phyloP scores from a whole-genome alignment of 2,329 filamentous ascomycete genomes.

The Paracamarosporium sp. region DNA sequence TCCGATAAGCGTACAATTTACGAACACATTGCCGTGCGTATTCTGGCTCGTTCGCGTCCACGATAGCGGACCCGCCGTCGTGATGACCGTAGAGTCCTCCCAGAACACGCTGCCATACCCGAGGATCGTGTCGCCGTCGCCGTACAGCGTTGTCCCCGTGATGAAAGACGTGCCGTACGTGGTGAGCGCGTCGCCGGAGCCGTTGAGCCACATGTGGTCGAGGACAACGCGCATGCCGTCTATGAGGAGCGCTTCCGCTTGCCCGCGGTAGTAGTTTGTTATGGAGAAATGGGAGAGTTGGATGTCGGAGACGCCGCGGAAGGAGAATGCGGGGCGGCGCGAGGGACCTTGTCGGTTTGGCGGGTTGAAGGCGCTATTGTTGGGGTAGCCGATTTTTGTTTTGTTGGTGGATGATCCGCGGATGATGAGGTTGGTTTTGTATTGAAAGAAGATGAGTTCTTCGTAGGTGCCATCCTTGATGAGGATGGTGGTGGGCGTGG shows the following conservation, averaged over 20 bases:
- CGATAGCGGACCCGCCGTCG: conserved; percentile 6
- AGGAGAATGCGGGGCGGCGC: conserved; percentile 17
- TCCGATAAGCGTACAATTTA: conserved; percentile 11
- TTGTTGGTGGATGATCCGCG: conserved; percentile 13
- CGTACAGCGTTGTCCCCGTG: conserved; percentile 9
- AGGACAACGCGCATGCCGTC: conserved; percentile 14
- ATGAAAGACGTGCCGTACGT: conserved; percentile 20
- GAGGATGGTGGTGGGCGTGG: not conserved
- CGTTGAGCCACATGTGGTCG: conserved; percentile 17
- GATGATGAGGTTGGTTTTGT: conserved; percentile 19
- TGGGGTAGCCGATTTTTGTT: conserved; percentile 16
- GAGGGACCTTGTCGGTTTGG: conserved; percentile 16
- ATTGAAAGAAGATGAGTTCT: conserved; percentile 16
- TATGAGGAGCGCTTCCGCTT: conserved; percentile 20
- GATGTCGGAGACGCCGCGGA: conserved; percentile 11
- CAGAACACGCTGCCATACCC: conserved; percentile 17
- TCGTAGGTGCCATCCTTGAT: conserved; percentile 8
- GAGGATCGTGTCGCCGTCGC: conserved; percentile 19
- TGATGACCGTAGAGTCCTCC: conserved; percentile 2
- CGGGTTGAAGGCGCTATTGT: conserved; percentile 23
- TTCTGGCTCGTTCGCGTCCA: conserved; percentile 16
- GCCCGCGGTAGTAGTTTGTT: conserved; percentile 21
- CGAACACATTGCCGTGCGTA: conserved; percentile 17
- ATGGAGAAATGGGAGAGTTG: conserved; percentile 18
- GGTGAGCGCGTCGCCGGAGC: conserved; percentile 22